phyloP scores from a whole-genome alignment of 179 eudicot species.

The Amaranthus tricolor region DNA sequence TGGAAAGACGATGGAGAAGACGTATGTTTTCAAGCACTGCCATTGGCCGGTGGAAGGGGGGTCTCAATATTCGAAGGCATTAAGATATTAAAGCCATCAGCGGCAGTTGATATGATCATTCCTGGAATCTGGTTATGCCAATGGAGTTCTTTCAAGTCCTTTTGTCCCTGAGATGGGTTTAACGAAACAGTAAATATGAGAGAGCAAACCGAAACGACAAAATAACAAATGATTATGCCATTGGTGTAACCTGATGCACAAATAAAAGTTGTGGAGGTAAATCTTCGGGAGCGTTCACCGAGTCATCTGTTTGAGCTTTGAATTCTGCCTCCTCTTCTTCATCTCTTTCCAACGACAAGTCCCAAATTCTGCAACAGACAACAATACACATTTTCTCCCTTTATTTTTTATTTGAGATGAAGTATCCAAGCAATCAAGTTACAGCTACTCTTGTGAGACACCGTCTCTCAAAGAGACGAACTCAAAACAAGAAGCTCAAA shows the following conservation, averaged over 20 bases:
- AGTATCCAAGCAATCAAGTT: not conserved
- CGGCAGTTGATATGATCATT: constrained; percentile 84
- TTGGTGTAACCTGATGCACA: constrained; percentile 73
- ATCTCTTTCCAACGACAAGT: constrained; percentile 83
- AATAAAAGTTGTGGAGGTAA: constrained; percentile 94
- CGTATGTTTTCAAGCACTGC: constrained; percentile 20
- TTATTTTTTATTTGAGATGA: no score
- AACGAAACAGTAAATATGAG: not conserved
- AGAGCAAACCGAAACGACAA: not conserved
- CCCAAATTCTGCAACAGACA: constrained; percentile 66
- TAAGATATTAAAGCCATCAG: constrained; percentile 84
- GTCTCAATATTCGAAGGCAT: constrained; percentile 88
- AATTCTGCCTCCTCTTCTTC: constrained; percentile 98
- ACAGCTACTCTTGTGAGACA: no score
- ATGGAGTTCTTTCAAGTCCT: constrained; percentile 90
- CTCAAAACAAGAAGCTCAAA: no score
- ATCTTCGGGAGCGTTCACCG: constrained; percentile 78
- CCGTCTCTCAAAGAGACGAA: no score
- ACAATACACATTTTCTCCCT: not conserved
- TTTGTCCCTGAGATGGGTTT: constrained; percentile 68
- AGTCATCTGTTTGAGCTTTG: constrained; percentile 61
- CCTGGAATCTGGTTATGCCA: constrained; percentile 98
- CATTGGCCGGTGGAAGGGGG: constrained; percentile 68
- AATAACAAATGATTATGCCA: not conserved
- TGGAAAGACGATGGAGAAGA: not conserved